Evolutionary conservation across 768 basidiomycete species (phyloP), one percentile per base, ranked within the genome.

Genomic region (Suillus fuscotomentosus): DNA sequence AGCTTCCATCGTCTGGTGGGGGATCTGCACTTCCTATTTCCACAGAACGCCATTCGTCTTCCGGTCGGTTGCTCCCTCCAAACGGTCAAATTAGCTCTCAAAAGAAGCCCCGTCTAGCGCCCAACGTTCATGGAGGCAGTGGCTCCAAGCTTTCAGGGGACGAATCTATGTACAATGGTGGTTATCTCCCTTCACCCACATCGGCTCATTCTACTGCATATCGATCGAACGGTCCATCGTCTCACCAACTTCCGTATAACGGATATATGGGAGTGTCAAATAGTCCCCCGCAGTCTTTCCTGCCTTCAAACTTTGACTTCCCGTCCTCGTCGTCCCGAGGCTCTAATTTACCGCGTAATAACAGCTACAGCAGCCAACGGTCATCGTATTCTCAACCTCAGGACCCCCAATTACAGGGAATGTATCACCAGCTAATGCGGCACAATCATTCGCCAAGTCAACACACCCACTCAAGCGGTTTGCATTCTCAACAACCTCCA

Each of bases 1-100:
- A 72, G 53, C 61, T 76, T 34, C 67, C 71, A 3, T 60, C 70
- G 3, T 57, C 66, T 63, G 55, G 65, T 31, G 55, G 66, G 5
- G 65, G 63, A n/a, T 68, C 75, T 11, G 72, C 74, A 51, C 72
- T 78, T 63, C 75, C 77, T 17, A 48, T 78, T 47, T 76, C 75
- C 64, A 76, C 72, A 17, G 75, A 76, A 62, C 70, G 75, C 3
- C 76, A 75, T 45, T 70, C 75, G 50, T 70, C 74, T 65, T 70
- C 72, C 60, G 73, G 72, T 53, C 72, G 70, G 72, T 76, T 66
- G 1, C 66, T 73, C 63, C 70, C 72, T 73, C 57, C 67, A 48
- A 68, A 70, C 71, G 62, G 66, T 69, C 71, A 66, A 56, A 56
- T 65, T 60, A 64, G 39, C 60, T 59, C 72, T 70, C 72, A 72